Percentiles rank a stretch among this genome's conserved stretches.
Conservation (phyloP, 495 filamentous ascomycete species). For the Ascobolus immersus region DNA sequence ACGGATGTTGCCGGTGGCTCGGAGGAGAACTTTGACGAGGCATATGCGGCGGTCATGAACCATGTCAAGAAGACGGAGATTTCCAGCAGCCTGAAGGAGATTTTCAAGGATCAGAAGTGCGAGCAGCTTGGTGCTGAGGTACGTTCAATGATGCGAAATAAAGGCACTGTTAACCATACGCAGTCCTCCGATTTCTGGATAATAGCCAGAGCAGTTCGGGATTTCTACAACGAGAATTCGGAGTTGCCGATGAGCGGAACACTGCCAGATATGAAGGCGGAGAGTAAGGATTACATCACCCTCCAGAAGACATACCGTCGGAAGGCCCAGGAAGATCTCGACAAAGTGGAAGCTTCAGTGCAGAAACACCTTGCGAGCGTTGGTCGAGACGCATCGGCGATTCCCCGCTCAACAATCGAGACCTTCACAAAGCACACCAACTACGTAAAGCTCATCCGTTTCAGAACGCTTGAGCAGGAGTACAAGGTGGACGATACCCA, state of each 20-base stretch:
- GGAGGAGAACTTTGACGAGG: constrained; percentile 96
- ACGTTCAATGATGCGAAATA: constrained; percentile 4
- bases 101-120: constrained; percentile 46
- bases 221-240: no score
- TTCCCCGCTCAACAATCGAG: constrained; percentile 58
- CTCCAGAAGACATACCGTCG: constrained; percentile 85
- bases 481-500: background rate
- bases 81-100: constrained; percentile 40
- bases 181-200: constrained; percentile 54
- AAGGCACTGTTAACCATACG: no score
- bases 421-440: constrained; percentile 88
- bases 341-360: constrained; percentile 49
- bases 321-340: constrained; percentile 57
- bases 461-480: constrained; percentile 26
- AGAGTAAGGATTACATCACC: constrained; percentile 70
- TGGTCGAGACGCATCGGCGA: constrained; percentile 19
- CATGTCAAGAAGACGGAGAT: constrained; percentile 41
- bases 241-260: constrained; percentile 73
- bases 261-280: constrained; percentile 93
- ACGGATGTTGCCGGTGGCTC: constrained; percentile 58
- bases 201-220: constrained; percentile 52
- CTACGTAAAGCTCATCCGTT: constrained; percentile 67
- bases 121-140: constrained; percentile 19
- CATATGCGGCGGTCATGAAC: constrained; percentile 64
- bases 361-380: constrained; percentile 31